These are phyloP conservation scores for Juglanconis sp. DNA, from an alignment of 2,329 filamentous ascomycete genomes.

Conservation along the genomic window DNA sequence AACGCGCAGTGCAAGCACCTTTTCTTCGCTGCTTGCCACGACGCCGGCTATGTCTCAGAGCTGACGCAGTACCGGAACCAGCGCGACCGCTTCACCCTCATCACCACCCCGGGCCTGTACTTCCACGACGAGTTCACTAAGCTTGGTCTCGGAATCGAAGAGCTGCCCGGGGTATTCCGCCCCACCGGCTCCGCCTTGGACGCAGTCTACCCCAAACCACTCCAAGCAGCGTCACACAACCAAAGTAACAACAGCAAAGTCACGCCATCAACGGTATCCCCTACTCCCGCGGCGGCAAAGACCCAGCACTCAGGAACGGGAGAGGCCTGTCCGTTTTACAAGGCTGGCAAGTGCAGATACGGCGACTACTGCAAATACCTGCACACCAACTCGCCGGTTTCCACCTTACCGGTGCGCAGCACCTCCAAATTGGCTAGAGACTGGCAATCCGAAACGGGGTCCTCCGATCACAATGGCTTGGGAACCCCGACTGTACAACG, in stretches of 20 bases:
- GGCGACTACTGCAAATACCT: conserved; percentile 27
- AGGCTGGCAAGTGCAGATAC: conserved; percentile 28
- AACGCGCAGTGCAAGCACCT: conserved; percentile 63
- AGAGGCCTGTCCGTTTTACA: conserved; percentile 26
- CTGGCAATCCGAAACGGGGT: conserved; percentile 5
- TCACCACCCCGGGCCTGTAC: conserved; percentile 42
- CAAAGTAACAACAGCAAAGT: not conserved
- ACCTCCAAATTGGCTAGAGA: conserved; percentile 2
- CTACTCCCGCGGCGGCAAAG: not conserved
- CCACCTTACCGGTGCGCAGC: not conserved
- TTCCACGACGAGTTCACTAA: conserved; percentile 52
- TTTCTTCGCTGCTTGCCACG: conserved; percentile 61
- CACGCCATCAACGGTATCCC: not conserved
- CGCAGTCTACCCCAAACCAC: conserved; percentile 10
- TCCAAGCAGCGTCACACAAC: not conserved
- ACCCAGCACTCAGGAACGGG: conserved; percentile 12
- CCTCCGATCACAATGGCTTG: conserved; percentile 10
- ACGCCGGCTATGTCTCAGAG: conserved; percentile 55
- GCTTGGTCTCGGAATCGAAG: conserved; percentile 47
- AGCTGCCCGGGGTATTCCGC: conserved; percentile 52
- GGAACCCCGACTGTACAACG: not conserved
- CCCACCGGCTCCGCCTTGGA: conserved; percentile 12
- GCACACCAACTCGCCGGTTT: conserved; percentile 19
- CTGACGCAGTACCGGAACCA: conserved; percentile 50
- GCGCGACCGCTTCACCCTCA: conserved; percentile 50